These are phyloP conservation scores for Colletotrichum sp. DNA, from an alignment of 2,329 filamentous ascomycete species.

Conservation along the genomic window DNA sequence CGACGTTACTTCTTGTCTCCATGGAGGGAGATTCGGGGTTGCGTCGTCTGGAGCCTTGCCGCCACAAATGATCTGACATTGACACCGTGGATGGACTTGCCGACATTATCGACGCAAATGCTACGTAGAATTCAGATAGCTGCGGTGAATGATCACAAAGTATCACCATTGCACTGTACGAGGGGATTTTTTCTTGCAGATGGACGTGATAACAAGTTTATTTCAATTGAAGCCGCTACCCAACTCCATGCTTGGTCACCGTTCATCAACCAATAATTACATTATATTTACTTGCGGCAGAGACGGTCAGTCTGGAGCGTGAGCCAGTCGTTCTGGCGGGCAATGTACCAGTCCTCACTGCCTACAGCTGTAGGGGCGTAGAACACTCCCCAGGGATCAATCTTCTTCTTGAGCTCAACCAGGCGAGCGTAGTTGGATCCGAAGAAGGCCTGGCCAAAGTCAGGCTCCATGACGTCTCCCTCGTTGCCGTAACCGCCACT, in stretches of 20 bases:
- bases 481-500: constrained; percentile 34
- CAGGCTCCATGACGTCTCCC: constrained; percentile 34
- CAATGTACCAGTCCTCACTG: constrained; percentile 29
- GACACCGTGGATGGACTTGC: fast-evolving
- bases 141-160: too few species aligned
- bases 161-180: not conserved
- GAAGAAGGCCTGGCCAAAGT: constrained; percentile 34
- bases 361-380: constrained; percentile 33
- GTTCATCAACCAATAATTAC: not conserved
- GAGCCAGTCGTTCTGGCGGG: constrained; percentile 21
- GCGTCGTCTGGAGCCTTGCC: fast-evolving
- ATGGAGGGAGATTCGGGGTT: too few species aligned
- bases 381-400: constrained; percentile 34
- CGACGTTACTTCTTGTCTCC: too few species aligned
- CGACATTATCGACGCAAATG: too few species aligned
- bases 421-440: constrained; percentile 32
- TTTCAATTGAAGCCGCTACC: not conserved
- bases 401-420: constrained; percentile 32
- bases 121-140: too few species aligned
- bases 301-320: constrained; percentile 15
- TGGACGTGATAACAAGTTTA: not conserved
- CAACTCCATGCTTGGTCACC: not conserved
- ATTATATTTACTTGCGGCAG: not conserved
- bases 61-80: too few species aligned
- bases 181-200: fast-evolving